These are phyloP conservation scores for Jatropha curcas DNA, from an alignment of 345 rosid genomes.

Conservation along the genomic window DNA sequence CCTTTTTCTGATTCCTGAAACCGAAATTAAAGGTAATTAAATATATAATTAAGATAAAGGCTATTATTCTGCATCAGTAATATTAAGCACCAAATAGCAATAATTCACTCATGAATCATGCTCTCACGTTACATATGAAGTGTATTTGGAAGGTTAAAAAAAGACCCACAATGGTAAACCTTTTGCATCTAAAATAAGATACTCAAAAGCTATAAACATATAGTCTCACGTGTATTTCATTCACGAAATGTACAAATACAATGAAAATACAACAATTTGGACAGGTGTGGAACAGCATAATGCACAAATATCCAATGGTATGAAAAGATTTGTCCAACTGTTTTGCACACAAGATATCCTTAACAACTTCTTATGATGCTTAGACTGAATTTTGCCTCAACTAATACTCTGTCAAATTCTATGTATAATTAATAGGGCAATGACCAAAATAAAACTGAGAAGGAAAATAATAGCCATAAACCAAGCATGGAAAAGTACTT, in stretches of 20 bases:
- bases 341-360: background rate
- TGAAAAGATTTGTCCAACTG: background rate
- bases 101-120: background rate
- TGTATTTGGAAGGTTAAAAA: too few species aligned
- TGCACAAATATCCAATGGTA: background rate
- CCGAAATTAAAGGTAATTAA: background rate
- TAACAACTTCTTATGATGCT: background rate
- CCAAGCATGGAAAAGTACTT: background rate
- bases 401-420: background rate
- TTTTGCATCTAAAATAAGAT: too few species aligned
- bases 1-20: slow-evolving; percentile 86
- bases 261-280: too few species aligned
- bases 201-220: background rate
- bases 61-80: background rate
- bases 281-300: too few species aligned
- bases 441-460: background rate
- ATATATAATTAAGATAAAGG: background rate
- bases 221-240: background rate
- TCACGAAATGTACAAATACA: background rate
- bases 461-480: background rate
- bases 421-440: background rate
- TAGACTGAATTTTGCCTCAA: too few species aligned
- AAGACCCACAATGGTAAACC: too few species aligned
- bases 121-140: too few species aligned
- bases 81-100: background rate